Conservation (phyloP, 2,329 filamentous ascomycete species). For the Myriosclerotinia curreyana region DNA sequence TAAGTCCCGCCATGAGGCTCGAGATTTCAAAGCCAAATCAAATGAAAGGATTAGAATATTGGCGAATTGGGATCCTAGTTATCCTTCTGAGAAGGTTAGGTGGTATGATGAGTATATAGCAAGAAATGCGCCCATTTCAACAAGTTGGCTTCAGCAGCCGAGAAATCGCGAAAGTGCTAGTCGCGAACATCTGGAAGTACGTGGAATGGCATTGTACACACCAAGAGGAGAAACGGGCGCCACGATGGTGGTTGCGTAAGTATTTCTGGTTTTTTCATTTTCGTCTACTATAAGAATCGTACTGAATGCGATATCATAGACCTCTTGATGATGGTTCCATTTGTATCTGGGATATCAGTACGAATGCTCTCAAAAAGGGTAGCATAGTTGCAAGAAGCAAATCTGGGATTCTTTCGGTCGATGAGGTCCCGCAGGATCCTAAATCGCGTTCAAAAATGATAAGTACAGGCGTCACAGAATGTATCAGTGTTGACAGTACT, state of each 20-base stretch:
- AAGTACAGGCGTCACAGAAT: slow-evolving; percentile 73
- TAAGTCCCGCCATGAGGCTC: slow-evolving; percentile 28
- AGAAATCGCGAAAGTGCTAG: slow-evolving; percentile 43
- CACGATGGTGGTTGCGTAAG: slow-evolving; percentile 58
- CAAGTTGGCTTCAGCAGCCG: slow-evolving; percentile 74
- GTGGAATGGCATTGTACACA: slow-evolving; percentile 68
- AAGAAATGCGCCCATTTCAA: slow-evolving; percentile 67
- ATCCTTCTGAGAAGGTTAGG: slow-evolving; percentile 65
- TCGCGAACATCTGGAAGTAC: slow-evolving; percentile 59
- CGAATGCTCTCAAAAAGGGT: slow-evolving; percentile 53
- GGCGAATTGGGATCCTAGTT: slow-evolving; percentile 81
- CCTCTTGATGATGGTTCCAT: slow-evolving; percentile 84
- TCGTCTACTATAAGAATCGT: not conserved
- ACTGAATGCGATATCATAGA: slow-evolving; percentile 4
- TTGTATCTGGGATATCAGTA: slow-evolving; percentile 78
- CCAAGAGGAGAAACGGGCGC: slow-evolving; percentile 53
- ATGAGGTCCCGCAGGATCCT: slow-evolving; percentile 45
- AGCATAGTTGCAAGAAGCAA: slow-evolving; percentile 63
- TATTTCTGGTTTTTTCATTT: not conserved
- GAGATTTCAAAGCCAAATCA: slow-evolving; percentile 32
- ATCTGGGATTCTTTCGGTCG: slow-evolving; percentile 64
- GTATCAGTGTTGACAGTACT: slow-evolving; percentile 72
- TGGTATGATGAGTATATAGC: slow-evolving; percentile 93
- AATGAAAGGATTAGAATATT: slow-evolving; percentile 55
- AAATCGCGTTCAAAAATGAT: slow-evolving; percentile 59